phyloP scores from a whole-genome alignment of 306 rosid genomes.

The Cicer bijugum region DNA sequence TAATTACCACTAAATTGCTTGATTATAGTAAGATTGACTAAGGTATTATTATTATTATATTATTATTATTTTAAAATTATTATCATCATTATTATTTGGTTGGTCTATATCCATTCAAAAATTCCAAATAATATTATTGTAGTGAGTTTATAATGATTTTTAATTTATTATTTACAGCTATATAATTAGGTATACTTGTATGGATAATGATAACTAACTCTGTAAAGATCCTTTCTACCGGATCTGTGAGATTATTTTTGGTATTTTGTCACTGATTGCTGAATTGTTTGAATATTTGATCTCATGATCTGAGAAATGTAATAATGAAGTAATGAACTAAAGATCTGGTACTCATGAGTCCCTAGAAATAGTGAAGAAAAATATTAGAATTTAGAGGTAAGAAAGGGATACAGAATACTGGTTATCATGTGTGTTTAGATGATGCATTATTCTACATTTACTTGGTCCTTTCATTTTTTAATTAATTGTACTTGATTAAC shows the following conservation, averaged over 20 bases:
- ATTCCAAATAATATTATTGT: constrained; percentile 32
- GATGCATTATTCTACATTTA: constrained; percentile 11
- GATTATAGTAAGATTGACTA: constrained; percentile 38
- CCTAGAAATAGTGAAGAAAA: constrained; percentile 1
- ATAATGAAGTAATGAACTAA: background rate
- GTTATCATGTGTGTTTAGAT: constrained; percentile 18
- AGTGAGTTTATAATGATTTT: constrained; percentile 38
- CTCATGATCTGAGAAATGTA: constrained; percentile 46
- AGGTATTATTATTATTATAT: constrained; percentile 9
- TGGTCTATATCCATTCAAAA: constrained; percentile 11
- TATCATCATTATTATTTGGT: constrained; percentile 16
- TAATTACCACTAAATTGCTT: constrained; percentile 34
- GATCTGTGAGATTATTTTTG: constrained; percentile 40
- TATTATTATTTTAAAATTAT: background rate
- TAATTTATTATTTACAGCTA: constrained; percentile 14
- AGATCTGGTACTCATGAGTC: constrained; percentile 27
- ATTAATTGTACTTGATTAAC: background rate
- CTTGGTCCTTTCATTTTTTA: background rate
- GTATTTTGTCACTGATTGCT: constrained; percentile 34
- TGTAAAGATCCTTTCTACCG: constrained; percentile 30
- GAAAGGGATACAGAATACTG: constrained; percentile 19
- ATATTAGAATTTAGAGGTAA: constrained; percentile 1
- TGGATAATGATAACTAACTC: constrained; percentile 20
- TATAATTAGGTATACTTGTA: constrained; percentile 24
- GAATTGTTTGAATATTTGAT: constrained; percentile 11